Conservation (phyloP, 495 filamentous ascomycete genomes). For the Talaromyces nanjingensis region DNA sequence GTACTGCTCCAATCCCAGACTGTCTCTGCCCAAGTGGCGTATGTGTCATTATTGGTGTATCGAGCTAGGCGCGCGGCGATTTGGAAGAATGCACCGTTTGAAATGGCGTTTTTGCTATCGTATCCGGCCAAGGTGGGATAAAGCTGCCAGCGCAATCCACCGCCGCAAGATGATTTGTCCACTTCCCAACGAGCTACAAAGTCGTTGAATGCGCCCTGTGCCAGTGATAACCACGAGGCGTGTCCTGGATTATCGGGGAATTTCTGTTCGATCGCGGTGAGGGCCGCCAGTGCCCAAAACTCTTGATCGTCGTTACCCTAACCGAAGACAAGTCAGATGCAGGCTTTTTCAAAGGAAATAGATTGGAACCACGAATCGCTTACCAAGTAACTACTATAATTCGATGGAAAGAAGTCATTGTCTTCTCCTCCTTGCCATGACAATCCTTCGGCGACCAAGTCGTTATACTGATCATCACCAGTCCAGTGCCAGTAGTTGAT, state of each 20-base stretch:
- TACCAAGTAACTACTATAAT: constrained; percentile 37
- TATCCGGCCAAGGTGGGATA: constrained; percentile 75
- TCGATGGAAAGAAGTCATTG: constrained; percentile 57
- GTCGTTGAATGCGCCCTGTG: constrained; percentile 56
- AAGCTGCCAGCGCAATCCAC: constrained; percentile 83
- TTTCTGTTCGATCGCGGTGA: constrained; percentile 66
- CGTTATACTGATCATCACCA: constrained; percentile 64
- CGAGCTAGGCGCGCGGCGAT: constrained; percentile 67
- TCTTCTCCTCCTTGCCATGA: constrained; percentile 60
- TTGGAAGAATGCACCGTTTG: constrained; percentile 76
- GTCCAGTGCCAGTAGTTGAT: constrained; percentile 77
- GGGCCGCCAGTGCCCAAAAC: constrained; percentile 71
- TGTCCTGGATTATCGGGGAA: constrained; percentile 55
- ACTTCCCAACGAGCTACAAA: constrained; percentile 57
- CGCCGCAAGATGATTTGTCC: constrained; percentile 56
- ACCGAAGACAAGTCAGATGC: constrained; percentile 12
- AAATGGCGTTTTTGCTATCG: constrained; percentile 72
- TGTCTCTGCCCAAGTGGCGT: constrained; percentile 66
- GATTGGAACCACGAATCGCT: neutral
- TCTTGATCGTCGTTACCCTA: constrained; percentile 71
- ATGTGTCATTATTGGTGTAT: constrained; percentile 71
- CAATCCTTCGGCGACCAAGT: constrained; percentile 53
- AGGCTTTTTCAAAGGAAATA: neutral
- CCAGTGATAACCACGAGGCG: constrained; percentile 57
- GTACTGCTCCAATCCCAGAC: constrained; percentile 61